Percentiles rank a stretch among this genome's conserved stretches.
These are phyloP conservation scores for Pythium sp. DNA, from an alignment of 352 stramenopile species.

Conservation along the genomic window DNA sequence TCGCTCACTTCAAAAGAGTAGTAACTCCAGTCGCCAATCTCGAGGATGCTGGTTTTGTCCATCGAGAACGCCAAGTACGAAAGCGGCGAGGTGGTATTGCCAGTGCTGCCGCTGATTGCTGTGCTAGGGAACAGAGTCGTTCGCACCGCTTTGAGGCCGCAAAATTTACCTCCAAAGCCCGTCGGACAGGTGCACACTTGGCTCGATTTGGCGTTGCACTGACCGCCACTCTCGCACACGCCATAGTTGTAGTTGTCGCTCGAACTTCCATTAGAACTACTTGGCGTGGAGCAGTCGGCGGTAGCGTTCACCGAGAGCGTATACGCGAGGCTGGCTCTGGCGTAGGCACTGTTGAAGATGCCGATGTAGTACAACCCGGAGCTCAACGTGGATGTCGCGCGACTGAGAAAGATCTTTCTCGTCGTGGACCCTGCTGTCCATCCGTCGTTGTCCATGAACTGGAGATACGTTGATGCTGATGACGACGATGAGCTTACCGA, in stretches of 20 bases:
- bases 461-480: constrained; percentile 26
- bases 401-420: constrained; percentile 57
- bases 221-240: constrained; percentile 43
- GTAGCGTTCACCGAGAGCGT: constrained; percentile 53
- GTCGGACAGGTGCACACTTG: constrained; percentile 46
- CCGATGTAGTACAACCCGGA: constrained; percentile 75
- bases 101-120: neutral
- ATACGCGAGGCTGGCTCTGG: constrained; percentile 42
- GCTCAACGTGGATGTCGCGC: constrained; percentile 60
- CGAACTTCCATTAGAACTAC: neutral
- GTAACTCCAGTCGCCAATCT: constrained; percentile 54
- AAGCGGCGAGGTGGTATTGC: neutral
- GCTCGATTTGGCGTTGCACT: constrained; percentile 48
- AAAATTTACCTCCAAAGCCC: constrained; percentile 43
- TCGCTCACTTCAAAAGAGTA: constrained; percentile 66
- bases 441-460: constrained; percentile 49
- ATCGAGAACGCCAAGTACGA: constrained; percentile 30
- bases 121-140: constrained; percentile 14
- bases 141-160: constrained; percentile 28
- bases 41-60: constrained; percentile 25
- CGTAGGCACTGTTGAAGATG: constrained; percentile 73
- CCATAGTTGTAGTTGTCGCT: constrained; percentile 20
- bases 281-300: constrained; percentile 30
- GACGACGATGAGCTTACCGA: constrained; percentile 6
- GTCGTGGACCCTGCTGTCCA: constrained; percentile 39